Base-by-base conservation (phyloP, 345 rosid species). In the Arabidopsis suecica region DNA sequence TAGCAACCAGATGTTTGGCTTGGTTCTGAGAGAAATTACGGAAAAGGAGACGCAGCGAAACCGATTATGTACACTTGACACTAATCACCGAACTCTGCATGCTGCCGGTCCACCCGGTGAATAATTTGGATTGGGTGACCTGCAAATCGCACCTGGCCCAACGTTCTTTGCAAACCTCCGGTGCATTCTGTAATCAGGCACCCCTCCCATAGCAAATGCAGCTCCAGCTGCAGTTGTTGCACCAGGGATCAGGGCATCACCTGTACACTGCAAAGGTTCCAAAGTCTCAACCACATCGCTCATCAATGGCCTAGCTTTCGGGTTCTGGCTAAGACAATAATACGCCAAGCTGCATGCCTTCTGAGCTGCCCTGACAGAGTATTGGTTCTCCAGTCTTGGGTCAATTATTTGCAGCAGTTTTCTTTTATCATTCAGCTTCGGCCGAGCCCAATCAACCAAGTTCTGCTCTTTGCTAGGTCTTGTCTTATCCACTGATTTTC, bases 381-480 rank as follows among this genome's bases (percentile, higher is more conserved):
- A 92, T 77, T 92, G 99, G 72, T 82, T 83, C 79, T 90, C 93
- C 83, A 92, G 81, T 81, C 93, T 86, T 16, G 93, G 97, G 83
- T 95, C 99, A 36, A 92, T 86, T 83, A 95, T 90, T 74, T 88
- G 97, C 70, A 94, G 85, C 68, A 91, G 61, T 58, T 90, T 94
- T 79, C 91, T 84, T 85, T 94, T 91, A 80, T 94, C 98, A 20
- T 91, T 94, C 77, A 95, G 84, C 82, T 95, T 90, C 5, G 98
- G 99, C 57, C 98, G 88, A 65, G 98, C 98, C 99, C 99, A 95
- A 74, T 93, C 99, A 42, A 93, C 97, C 80, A 95, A 74, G 82
- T 89, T 95, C 83, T 95, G 99, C 80, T 95, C 96, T 87, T 80
- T 95, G 87, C 91, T 87, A 18, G 98, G 98, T 75, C 94, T 87